These are phyloP conservation scores for Brassica cretica DNA, from an alignment of 345 rosid species.

Conservation along the genomic window DNA sequence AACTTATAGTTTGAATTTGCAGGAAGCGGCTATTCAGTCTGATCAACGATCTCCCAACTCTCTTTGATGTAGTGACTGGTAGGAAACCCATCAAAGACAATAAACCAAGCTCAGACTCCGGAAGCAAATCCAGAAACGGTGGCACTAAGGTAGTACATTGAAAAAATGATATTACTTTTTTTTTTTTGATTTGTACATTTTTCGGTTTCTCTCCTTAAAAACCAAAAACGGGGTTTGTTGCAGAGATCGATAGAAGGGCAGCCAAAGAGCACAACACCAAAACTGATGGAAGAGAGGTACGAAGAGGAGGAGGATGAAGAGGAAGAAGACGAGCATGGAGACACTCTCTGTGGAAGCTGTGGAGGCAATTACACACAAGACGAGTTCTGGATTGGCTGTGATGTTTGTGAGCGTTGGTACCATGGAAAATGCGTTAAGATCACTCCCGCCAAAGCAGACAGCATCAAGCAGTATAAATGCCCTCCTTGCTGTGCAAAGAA, in stretches of 20 bases:
- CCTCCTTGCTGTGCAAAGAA: conserved; percentile 83
- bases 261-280: conserved; percentile 50
- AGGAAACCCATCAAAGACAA: conserved; percentile 84
- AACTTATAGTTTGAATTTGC: conserved; percentile 27
- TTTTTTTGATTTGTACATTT: neutral
- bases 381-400: conserved; percentile 89
- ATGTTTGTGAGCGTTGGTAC: conserved; percentile 85
- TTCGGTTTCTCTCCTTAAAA: neutral
- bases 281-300: conserved; percentile 51
- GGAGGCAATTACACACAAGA: conserved; percentile 71
- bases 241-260: conserved; percentile 76
- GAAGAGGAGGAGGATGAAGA: conserved; percentile 69
- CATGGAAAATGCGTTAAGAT: conserved; percentile 86
- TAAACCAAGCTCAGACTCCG: conserved; percentile 81
- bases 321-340: conserved; percentile 74
- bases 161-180: neutral
- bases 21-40: conserved; percentile 91
- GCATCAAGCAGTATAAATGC: conserved; percentile 83
- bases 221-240: neutral
- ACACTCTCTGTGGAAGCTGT: conserved; percentile 76
- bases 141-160: conserved; percentile 62
- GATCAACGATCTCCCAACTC: conserved; percentile 90
- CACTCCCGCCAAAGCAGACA: conserved; percentile 82
- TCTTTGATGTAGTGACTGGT: conserved; percentile 95
- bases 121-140: conserved; percentile 66